Evolutionary conservation across 2,329 filamentous ascomycete species (phyloP), one percentile per base, ranked within the genome.

Genomic region (Xylariaceae sp.): DNA sequence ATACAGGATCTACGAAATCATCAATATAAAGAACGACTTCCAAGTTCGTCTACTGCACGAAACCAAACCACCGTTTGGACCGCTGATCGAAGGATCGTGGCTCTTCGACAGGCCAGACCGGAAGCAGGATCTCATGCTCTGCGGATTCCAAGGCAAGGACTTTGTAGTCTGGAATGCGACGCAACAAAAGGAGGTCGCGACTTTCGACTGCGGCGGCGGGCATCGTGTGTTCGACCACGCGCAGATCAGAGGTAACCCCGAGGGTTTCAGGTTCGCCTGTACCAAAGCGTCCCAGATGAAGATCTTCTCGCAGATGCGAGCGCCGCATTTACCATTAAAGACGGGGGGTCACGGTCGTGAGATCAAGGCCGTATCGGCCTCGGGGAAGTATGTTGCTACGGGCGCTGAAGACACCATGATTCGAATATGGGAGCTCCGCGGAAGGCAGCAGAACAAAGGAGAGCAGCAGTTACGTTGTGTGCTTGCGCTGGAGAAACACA

Each of bases 161-260:
- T 95, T 97, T 65, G 76, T 95, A 12, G 79, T 92, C 9, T 94
- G 89, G 82, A 89, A 96, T 67, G 84, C 88, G 66, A 84, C 82
- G 0, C 75, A 74, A 1, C 84, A 89, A 54, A 79, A 83, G 52
- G 87, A 92, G 63, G 70, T 92, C 15, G 80, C 86, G 51, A 78
- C 76, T 0, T 77, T 95, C 29, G 85, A 91, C 46, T 96, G 92
- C 66, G 92, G 92, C 51, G 92, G 92, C 32, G 85, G 85, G 0
- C 90, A 96, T 66, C 81, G 92, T 51, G 85, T 80, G 30, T 96
- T 90, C 78, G 80, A 82, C 59, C 69, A 71, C 52, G 61, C 67
- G 54, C 57, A 66, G 21, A 51, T 62, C 19, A n/a, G 10, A 10
- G 54, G 49, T 60, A 57, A 74, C 15, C 56, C 64, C 7, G 67